Evolutionary conservation across 352 stramenopile species (phyloP).

Genomic region (Globisporangium takayamanum): DNA sequence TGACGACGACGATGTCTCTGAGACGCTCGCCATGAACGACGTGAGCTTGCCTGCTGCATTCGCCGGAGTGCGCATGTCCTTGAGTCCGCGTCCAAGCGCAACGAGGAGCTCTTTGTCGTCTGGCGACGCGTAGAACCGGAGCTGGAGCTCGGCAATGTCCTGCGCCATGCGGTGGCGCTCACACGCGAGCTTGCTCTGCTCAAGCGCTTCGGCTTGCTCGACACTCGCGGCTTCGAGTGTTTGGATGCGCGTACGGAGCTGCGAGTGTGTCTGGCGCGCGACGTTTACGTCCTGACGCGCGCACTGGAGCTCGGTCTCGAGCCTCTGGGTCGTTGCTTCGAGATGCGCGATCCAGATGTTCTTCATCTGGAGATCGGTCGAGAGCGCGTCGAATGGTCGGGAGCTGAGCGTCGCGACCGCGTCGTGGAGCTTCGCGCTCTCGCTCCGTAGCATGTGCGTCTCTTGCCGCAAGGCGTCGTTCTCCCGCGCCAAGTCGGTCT

Average conservation of each 20-base stretch:
- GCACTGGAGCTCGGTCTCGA: slow-evolving; percentile 16
- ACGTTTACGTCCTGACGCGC: slow-evolving; percentile 20
- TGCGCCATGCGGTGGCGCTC: slow-evolving; percentile 37
- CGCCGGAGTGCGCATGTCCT: slow-evolving; percentile 32
- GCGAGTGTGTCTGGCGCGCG: slow-evolving; percentile 15
- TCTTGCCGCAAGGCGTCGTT: slow-evolving; percentile 37
- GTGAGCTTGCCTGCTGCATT: background rate
- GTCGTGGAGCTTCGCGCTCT: slow-evolving; percentile 49
- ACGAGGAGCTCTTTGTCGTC: slow-evolving; percentile 42
- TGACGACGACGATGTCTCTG: background rate
- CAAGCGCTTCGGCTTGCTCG: slow-evolving; percentile 12
- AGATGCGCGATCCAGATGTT: slow-evolving; percentile 41
- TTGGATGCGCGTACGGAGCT: slow-evolving; percentile 14
- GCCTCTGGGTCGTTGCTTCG: slow-evolving; percentile 24
- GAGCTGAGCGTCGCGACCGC: slow-evolving; percentile 37
- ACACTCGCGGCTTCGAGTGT: slow-evolving; percentile 16
- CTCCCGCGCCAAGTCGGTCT: slow-evolving; percentile 24
- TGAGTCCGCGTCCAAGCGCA: slow-evolving; percentile 41
- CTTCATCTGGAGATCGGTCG: slow-evolving; percentile 37
- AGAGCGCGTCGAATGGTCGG: slow-evolving; percentile 38
- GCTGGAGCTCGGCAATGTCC: slow-evolving; percentile 44
- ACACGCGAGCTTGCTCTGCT: slow-evolving; percentile 12
- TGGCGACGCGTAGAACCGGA: slow-evolving; percentile 42
- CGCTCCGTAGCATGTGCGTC: slow-evolving; percentile 40
- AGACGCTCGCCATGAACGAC: slow-evolving; percentile 5